Conservation (phyloP, 148 eudicot species). For the Amaranthus hypochondriacus region DNA sequence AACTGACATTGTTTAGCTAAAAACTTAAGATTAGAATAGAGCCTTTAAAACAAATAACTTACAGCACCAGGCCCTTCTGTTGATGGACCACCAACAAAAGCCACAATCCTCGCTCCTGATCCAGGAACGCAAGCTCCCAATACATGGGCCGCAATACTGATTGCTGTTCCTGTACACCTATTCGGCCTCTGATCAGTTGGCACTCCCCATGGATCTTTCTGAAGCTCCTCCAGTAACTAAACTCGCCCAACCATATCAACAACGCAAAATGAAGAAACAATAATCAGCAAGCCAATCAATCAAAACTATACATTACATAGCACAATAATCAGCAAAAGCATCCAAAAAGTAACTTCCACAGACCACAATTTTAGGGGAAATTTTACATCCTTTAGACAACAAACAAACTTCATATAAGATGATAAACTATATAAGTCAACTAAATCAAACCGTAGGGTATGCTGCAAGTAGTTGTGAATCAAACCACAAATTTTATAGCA, state of each 20-base stretch:
- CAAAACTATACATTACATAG: not conserved
- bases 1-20: not conserved
- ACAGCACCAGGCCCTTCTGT: constrained; percentile 97
- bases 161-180: constrained; percentile 89
- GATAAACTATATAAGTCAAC: not conserved
- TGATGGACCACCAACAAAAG: constrained; percentile 90
- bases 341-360: not conserved
- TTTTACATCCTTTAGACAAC: too few relatives aligned
- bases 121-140: constrained; percentile 96
- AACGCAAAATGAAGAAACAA: not conserved
- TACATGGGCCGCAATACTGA: constrained; percentile 85
- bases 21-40: not conserved
- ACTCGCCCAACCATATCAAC: constrained; percentile 14
- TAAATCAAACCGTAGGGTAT: not conserved
- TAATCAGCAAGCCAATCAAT: not conserved
- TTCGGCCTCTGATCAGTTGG: constrained; percentile 78
- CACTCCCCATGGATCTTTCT: constrained; percentile 93
- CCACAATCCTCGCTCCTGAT: constrained; percentile 89
- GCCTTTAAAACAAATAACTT: constrained; percentile 36
- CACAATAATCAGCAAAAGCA: constrained; percentile 1
- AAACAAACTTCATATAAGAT: not conserved
- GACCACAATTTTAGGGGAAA: too few relatives aligned
- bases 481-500: too few relatives aligned
- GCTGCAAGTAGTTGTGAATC: too few relatives aligned
- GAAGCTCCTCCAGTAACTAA: constrained; percentile 92